phyloP scores from a whole-genome alignment of 371 early-diverging fungal species.

The Rhizopus delemar region DNA sequence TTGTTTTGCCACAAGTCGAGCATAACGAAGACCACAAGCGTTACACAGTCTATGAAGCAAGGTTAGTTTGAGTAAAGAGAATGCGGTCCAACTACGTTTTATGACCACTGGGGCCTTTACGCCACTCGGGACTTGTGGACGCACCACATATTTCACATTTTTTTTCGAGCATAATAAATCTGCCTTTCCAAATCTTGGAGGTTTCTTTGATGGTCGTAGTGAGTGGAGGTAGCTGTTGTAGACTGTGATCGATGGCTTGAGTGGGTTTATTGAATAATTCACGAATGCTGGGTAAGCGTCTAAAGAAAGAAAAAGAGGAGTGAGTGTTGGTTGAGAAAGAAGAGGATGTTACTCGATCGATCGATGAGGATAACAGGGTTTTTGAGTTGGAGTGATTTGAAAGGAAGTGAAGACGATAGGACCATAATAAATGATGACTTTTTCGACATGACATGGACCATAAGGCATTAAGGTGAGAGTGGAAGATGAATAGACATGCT shows the following conservation, averaged over 20 bases:
- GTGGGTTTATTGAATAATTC: constrained; percentile 5
- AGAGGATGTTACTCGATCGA: not conserved
- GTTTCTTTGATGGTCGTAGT: too few relatives aligned
- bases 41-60: constrained; percentile 62
- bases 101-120: constrained; percentile 73
- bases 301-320: not conserved
- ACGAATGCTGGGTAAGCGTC: constrained; percentile 9
- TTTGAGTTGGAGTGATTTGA: constrained; percentile 21
- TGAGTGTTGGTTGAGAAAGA: too few relatives aligned
- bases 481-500: constrained; percentile 33
- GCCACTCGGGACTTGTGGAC: constrained; percentile 61
- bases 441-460: constrained; percentile 29
- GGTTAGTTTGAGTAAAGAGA: not conserved
- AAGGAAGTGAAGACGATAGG: constrained; percentile 31
- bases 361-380: not conserved
- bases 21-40: constrained; percentile 78
- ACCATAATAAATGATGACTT: constrained; percentile 36
- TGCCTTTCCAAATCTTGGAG: not conserved
- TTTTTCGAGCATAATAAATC: constrained; percentile 19
- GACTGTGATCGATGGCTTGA: not conserved
- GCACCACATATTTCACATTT: constrained; percentile 26
- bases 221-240: too few relatives aligned
- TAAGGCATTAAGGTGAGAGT: constrained; percentile 12
- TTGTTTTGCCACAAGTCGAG: constrained; percentile 64
- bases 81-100: constrained; percentile 58